Percentiles rank a stretch among this genome's conserved stretches.
These are phyloP conservation scores for Paramarasmius palmivorus DNA, from an alignment of 1,284 basidiomycete species.

Conservation along the genomic window DNA sequence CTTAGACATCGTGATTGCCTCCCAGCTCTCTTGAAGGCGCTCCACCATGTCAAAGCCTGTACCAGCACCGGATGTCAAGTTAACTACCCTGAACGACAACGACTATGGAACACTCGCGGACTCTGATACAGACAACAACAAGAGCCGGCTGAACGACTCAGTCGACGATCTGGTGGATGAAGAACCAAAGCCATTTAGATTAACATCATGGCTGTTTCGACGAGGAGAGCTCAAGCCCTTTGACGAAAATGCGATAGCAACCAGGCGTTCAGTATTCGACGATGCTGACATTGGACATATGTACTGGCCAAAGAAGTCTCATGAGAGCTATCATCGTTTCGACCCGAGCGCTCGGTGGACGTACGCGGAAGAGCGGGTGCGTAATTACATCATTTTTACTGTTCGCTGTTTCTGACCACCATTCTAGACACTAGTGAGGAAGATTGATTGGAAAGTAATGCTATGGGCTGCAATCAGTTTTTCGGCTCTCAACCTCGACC, in stretches of 20 bases:
- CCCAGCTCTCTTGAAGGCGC: no score
- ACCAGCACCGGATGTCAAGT: no score
- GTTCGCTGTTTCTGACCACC: no score
- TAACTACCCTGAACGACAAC: no score
- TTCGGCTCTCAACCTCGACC: conserved; percentile 1
- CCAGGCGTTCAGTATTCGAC: conserved; percentile 57
- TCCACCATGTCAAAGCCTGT: no score
- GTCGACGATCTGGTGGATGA: conserved; percentile 17
- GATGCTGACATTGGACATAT: conserved; percentile 50
- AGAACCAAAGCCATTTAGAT: conserved; percentile 18
- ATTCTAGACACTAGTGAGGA: neutral
- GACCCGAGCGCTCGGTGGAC: conserved; percentile 9
- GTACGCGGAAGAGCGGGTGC: neutral
- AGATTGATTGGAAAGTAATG: neutral
- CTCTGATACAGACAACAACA: no score
- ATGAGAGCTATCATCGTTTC: conserved; percentile 9
- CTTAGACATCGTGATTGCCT: no score
- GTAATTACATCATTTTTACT: no score
- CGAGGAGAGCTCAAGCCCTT: conserved; percentile 20
- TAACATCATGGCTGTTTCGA: conserved; percentile 29
- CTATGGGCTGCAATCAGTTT: conserved; percentile 2
- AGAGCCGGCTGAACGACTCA: no score
- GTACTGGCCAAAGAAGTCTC: conserved; percentile 49
- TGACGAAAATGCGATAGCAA: conserved; percentile 45
- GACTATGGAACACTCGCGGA: no score